These are phyloP conservation scores for Neocatenulostroma microsporum DNA, from an alignment of 2,329 filamentous ascomycete genomes.

Conservation along the genomic window DNA sequence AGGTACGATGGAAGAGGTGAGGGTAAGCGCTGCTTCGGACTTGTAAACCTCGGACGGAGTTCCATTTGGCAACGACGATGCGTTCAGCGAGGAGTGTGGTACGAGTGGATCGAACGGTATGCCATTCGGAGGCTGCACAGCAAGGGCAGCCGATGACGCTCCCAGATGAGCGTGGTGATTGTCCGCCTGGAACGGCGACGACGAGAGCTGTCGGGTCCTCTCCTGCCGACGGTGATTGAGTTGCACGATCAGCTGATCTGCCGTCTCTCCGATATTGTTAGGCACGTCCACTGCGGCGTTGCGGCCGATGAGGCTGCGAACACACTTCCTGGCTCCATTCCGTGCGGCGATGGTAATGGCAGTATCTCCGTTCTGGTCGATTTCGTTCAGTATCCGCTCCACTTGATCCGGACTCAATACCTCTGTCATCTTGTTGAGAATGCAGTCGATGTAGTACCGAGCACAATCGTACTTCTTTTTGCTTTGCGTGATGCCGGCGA, in stretches of 20 bases:
- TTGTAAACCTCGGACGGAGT: constrained; percentile 28
- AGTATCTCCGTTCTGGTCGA: constrained; percentile 83
- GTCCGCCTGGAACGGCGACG: constrained; percentile 51
- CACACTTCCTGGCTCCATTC: constrained; percentile 72
- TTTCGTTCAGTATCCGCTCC: constrained; percentile 68
- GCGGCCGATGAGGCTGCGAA: constrained; percentile 60
- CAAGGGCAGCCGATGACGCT: too few species aligned
- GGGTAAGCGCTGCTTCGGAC: constrained; percentile 45
- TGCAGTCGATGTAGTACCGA: constrained; percentile 85
- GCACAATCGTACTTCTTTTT: constrained; percentile 83
- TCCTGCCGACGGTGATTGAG: constrained; percentile 62
- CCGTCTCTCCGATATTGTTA: constrained; percentile 74
- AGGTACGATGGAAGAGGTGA: constrained; percentile 57
- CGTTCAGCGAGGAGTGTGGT: constrained; percentile 14
- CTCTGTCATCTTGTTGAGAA: constrained; percentile 79
- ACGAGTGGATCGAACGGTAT: constrained; percentile 21
- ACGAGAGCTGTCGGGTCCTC: constrained; percentile 60
- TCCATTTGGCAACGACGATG: constrained; percentile 9
- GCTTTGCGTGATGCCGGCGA: constrained; percentile 77
- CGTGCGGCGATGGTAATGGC: constrained; percentile 80
- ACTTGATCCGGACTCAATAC: constrained; percentile 67
- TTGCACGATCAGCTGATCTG: constrained; percentile 71
- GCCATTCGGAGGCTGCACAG: constrained; percentile 21
- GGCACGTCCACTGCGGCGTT: constrained; percentile 75
- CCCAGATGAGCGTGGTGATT: too few species aligned